A percentile compares a stretch with the other conserved stretches of the same genome.
Evolutionary conservation across 208 protist species (phyloP).

Genomic region (Sergeia podlipaevii): DNA sequence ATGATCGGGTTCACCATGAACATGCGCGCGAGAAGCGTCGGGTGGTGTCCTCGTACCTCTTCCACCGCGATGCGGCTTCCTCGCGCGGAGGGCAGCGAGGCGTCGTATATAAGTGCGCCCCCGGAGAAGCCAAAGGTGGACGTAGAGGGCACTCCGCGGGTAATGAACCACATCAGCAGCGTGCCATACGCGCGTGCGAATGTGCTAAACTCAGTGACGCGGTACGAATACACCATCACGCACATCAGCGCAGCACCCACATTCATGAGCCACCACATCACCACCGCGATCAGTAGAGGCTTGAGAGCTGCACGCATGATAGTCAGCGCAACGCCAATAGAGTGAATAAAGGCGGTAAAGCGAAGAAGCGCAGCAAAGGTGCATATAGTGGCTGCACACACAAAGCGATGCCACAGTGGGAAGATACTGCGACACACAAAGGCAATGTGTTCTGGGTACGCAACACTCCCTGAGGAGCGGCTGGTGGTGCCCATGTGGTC

Average conservation of each 20-base stretch:
- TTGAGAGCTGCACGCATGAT: not conserved
- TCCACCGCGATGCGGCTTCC: slow-evolving; percentile 5
- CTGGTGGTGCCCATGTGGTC: no score
- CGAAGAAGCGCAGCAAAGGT: slow-evolving; percentile 9
- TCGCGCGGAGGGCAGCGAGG: slow-evolving; percentile 8
- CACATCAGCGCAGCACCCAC: slow-evolving; percentile 8
- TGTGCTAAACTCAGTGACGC: slow-evolving; percentile 9
- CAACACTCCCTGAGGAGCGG: no score
- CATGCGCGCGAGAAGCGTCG: not conserved
- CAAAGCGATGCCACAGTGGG: slow-evolving; percentile 6
- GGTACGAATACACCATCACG: slow-evolving; percentile 6
- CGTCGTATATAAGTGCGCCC: slow-evolving; percentile 8
- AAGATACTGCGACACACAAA: slow-evolving; percentile 6
- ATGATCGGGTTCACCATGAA: slow-evolving; percentile 2
- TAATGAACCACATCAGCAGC: slow-evolving; percentile 11
- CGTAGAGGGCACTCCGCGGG: slow-evolving; percentile 14
- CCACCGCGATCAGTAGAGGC: slow-evolving; percentile 1
- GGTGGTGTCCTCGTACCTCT: slow-evolving; percentile 3
- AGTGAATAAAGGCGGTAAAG: slow-evolving; percentile 4
- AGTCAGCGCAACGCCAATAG: slow-evolving; percentile 9
- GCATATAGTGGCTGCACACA: slow-evolving; percentile 15
- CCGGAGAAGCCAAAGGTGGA: slow-evolving; percentile 1
- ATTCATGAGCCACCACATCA: slow-evolving; percentile 9
- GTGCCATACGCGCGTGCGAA: slow-evolving; percentile 14
- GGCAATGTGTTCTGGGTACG: slow-evolving; percentile 12